Conservation (phyloP, 805 yeast genomes). For the Metschnikowia lochheadii region DNA sequence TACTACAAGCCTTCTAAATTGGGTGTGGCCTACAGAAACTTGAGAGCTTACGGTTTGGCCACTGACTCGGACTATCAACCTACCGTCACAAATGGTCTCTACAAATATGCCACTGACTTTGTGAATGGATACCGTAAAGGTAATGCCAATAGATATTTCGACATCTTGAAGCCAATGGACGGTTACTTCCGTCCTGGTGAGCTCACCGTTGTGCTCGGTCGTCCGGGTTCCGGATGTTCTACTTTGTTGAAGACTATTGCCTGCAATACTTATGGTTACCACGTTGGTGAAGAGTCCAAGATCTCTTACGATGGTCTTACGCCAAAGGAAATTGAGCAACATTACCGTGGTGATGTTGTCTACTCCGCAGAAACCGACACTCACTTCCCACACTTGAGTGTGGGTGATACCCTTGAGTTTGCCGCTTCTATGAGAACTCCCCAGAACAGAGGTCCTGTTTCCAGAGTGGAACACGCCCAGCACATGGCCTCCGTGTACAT, state of each 20-base stretch:
- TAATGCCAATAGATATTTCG: slow-evolving; percentile 29
- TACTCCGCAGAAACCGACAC: slow-evolving; percentile 66
- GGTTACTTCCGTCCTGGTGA: slow-evolving; percentile 61
- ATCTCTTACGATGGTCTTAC: slow-evolving; percentile 55
- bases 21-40: slow-evolving; percentile 55
- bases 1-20: slow-evolving; percentile 58
- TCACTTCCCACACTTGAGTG: slow-evolving; percentile 67
- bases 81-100: slow-evolving; percentile 43
- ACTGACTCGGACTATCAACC: slow-evolving; percentile 65
- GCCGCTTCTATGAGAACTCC: slow-evolving; percentile 64
- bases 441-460: slow-evolving; percentile 55
- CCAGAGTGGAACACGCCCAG: slow-evolving; percentile 47
- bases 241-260: slow-evolving; percentile 63
- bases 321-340: slow-evolving; percentile 45
- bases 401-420: slow-evolving; percentile 59
- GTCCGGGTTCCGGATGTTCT: slow-evolving; percentile 82
- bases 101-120: slow-evolving; percentile 11
- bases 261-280: slow-evolving; percentile 59
- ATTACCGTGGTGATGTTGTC: slow-evolving; percentile 65
- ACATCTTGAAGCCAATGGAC: slow-evolving; percentile 63
- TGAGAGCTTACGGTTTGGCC: slow-evolving; percentile 62
- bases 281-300: slow-evolving; percentile 42
- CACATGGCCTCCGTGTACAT: slow-evolving; percentile 41
- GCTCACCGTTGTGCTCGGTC: slow-evolving; percentile 66
- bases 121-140: slow-evolving; percentile 19